phyloP scores from a whole-genome alignment of 495 filamentous ascomycete species.

The Aspergillus indologenus region DNA sequence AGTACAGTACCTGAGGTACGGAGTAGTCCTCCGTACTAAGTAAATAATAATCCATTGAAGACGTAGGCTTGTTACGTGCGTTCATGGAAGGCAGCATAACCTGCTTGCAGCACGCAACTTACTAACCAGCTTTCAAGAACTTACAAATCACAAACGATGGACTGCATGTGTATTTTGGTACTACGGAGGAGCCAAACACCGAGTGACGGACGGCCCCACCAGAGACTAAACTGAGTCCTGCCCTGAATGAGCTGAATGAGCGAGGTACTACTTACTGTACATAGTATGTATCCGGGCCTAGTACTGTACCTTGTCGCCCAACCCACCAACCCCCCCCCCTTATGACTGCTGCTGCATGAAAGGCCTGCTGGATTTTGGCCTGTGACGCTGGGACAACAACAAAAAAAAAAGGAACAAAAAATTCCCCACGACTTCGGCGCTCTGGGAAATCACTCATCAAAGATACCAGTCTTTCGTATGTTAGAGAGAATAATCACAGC shows the following conservation, averaged over 20 bases:
- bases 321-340: not conserved
- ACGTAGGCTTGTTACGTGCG: too few relatives aligned
- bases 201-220: not conserved
- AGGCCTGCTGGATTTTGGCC: not conserved
- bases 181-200: not conserved
- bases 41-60: too few relatives aligned
- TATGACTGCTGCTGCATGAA: not conserved
- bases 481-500: slow-evolving; percentile 2
- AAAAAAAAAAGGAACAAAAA: too few relatives aligned
- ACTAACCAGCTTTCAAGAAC: too few relatives aligned
- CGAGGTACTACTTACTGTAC: too few relatives aligned
- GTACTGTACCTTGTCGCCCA: not conserved
- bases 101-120: too few relatives aligned
- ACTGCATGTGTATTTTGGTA: too few relatives aligned
- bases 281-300: too few relatives aligned
- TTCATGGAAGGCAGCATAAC: too few relatives aligned
- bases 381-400: not conserved
- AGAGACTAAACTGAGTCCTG: not conserved
- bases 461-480: not conserved
- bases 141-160: too few relatives aligned
- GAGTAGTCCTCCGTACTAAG: too few relatives aligned
- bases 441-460: not conserved
- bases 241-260: not conserved
- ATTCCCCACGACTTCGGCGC: not conserved
- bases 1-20: too few relatives aligned